Evolutionary conservation across 768 basidiomycete genomes (phyloP).

Genomic region (Tricholoma flavovirens): DNA sequence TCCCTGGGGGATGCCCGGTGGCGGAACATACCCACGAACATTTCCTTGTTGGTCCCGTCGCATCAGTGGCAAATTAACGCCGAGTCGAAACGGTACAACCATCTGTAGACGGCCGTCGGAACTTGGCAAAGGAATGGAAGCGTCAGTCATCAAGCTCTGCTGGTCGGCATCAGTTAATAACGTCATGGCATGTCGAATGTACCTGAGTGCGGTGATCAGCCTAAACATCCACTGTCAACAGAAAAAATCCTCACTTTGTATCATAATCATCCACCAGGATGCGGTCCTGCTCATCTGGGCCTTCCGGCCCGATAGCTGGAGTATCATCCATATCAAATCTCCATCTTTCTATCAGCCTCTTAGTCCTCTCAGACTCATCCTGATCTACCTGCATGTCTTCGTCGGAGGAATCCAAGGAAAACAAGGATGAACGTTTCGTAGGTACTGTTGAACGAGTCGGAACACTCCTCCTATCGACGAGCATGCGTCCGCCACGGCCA

Average conservation of each 20-base stretch:
- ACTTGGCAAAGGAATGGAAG: constrained; percentile 35
- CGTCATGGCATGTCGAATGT: constrained; percentile 49
- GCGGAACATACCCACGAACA: constrained; percentile 20
- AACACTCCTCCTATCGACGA: constrained; percentile 63
- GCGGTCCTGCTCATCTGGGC: constrained; percentile 64
- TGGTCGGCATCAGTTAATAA: constrained; percentile 54
- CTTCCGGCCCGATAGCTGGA: constrained; percentile 49
- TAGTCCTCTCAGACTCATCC: constrained; percentile 30
- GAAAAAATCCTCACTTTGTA: constrained; percentile 33
- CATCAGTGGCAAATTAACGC: constrained; percentile 28
- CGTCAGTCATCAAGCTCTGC: constrained; percentile 44
- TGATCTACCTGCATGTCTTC: constrained; percentile 30
- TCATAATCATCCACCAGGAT: constrained; percentile 69
- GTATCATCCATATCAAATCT: constrained; percentile 61
- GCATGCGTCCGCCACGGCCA: constrained; percentile 77
- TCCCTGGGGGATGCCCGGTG: constrained; percentile 11
- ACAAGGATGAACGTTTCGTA: constrained; percentile 23
- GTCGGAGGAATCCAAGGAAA: constrained; percentile 18
- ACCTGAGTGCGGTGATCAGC: constrained; percentile 28
- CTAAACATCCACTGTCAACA: not conserved
- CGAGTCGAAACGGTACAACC: constrained; percentile 46
- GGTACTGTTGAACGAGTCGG: constrained; percentile 17
- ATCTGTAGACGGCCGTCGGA: constrained; percentile 47
- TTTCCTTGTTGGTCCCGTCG: constrained; percentile 29
- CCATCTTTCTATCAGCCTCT: constrained; percentile 48